A percentile compares a stretch with the other conserved stretches of the same genome.
phyloP scores from a whole-genome alignment of 257 asterid genomes.

The Solanum peruvianum region DNA sequence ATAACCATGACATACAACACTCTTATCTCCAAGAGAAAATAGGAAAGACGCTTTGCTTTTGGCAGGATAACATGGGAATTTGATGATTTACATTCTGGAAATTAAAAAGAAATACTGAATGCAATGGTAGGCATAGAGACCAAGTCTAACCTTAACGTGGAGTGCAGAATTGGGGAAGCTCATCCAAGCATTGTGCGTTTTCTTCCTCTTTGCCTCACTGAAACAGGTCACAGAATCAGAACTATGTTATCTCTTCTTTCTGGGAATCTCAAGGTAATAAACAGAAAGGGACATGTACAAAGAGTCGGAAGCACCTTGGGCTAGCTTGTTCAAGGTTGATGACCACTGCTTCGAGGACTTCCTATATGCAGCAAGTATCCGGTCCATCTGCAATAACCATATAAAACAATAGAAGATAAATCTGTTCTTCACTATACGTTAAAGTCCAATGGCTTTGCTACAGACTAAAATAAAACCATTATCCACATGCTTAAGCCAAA shows the following conservation, averaged over 20 bases:
- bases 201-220: slow-evolving; percentile 72
- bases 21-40: not conserved
- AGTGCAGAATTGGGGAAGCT: slow-evolving; percentile 2
- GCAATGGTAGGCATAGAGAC: not conserved
- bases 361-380: slow-evolving; percentile 73
- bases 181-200: slow-evolving; percentile 89
- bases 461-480: not conserved
- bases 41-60: not conserved
- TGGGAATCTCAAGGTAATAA: not conserved
- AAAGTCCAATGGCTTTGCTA: not conserved
- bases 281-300: not conserved
- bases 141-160: not conserved
- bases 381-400: slow-evolving; percentile 32
- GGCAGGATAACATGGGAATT: not conserved
- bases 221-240: not conserved
- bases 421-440: not conserved
- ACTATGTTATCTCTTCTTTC: not conserved
- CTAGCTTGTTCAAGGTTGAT: slow-evolving; percentile 74
- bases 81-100: not conserved
- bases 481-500: not conserved
- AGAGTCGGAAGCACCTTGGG: slow-evolving; percentile 26
- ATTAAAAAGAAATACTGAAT: not conserved
- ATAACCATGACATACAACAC: not conserved
- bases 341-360: slow-evolving; percentile 95
- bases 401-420: not conserved